Evolutionary conservation across 805 yeast genomes (phyloP).

Genomic region (Spathaspora boniae): DNA sequence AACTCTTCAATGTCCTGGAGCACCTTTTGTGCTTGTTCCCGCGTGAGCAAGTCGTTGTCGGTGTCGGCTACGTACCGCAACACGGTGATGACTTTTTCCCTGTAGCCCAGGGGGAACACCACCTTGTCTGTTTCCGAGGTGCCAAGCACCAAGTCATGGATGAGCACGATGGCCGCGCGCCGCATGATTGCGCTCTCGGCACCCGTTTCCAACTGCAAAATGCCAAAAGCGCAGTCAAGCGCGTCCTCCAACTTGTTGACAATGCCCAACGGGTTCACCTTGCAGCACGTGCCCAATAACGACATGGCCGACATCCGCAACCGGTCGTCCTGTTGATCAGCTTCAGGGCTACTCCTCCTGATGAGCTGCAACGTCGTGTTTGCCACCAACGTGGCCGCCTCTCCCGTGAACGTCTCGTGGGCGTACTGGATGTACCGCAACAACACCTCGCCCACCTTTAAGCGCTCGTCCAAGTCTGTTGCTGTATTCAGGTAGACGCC

Average conservation of each 20-base stretch:
- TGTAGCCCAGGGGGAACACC: conserved; percentile 49
- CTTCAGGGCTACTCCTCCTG: conserved; percentile 18
- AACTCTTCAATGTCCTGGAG: conserved; percentile 22
- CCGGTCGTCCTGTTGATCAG: conserved; percentile 48
- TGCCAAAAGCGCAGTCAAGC: conserved; percentile 75
- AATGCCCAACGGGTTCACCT: conserved; percentile 54
- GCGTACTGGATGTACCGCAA: conserved; percentile 51
- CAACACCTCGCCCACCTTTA: conserved; percentile 81
- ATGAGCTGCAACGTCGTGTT: conserved; percentile 40
- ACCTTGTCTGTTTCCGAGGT: conserved; percentile 44
- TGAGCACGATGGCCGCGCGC: conserved; percentile 68
- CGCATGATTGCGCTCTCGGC: conserved; percentile 56
- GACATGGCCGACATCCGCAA: conserved; percentile 87
- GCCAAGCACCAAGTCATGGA: conserved; percentile 56
- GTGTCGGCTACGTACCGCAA: conserved; percentile 44
- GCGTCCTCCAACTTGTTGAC: conserved; percentile 47
- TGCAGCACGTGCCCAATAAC: conserved; percentile 68
- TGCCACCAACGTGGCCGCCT: conserved; percentile 40
- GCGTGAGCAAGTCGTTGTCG: conserved; percentile 55
- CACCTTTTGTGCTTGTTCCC: conserved; percentile 50
- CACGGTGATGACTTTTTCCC: conserved; percentile 35
- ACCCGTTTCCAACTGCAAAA: conserved; percentile 55
- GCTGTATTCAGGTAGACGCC: conserved; percentile 31
- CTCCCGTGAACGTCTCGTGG: conserved; percentile 48
- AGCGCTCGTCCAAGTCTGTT: conserved; percentile 56